These are phyloP conservation scores for Trametes coccinea DNA, from an alignment of 768 basidiomycete genomes.

Conservation along the genomic window DNA sequence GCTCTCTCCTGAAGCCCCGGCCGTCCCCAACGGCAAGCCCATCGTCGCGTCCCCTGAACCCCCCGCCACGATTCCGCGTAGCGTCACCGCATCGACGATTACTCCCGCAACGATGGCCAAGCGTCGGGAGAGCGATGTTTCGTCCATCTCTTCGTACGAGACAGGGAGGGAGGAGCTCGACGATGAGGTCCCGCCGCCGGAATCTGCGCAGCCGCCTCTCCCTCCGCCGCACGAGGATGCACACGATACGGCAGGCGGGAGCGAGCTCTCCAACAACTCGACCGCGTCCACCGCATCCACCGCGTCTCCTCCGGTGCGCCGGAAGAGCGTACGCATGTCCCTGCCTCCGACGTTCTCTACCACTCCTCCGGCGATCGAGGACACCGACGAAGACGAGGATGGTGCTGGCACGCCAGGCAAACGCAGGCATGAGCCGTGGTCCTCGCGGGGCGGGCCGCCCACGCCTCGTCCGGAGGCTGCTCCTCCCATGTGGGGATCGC, in stretches of 20 bases:
- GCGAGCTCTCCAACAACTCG: conserved; percentile 33
- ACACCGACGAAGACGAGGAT: conserved; percentile 43
- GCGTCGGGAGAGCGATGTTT: conserved; percentile 38
- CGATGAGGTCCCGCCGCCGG: conserved; percentile 1
- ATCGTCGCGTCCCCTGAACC: not conserved
- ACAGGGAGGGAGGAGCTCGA: conserved; percentile 58
- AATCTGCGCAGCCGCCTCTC: conserved; percentile 11
- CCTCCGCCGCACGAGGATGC: conserved; percentile 25
- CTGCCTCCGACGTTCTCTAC: conserved; percentile 74
- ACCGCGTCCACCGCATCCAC: conserved; percentile 29
- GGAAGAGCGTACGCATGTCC: conserved; percentile 80
- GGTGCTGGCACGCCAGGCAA: conserved; percentile 10
- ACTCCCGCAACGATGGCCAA: not conserved
- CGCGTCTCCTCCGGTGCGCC: conserved; percentile 31
- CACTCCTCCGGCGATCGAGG: conserved; percentile 62
- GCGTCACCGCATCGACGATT: not conserved
- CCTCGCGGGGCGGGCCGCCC: conserved; percentile 10
- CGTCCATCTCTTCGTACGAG: conserved; percentile 64
- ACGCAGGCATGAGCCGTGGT: conserved; percentile 26
- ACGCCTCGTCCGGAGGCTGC: conserved; percentile 20
- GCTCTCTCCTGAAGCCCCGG: conserved; percentile 8
- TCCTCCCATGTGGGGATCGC: conserved; percentile 20
- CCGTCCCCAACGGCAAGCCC: not conserved
- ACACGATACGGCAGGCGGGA: conserved; percentile 20
- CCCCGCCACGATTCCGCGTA: not conserved